These are phyloP conservation scores for Primulina tabacum DNA, from an alignment of 257 asterid genomes.

Conservation along the genomic window DNA sequence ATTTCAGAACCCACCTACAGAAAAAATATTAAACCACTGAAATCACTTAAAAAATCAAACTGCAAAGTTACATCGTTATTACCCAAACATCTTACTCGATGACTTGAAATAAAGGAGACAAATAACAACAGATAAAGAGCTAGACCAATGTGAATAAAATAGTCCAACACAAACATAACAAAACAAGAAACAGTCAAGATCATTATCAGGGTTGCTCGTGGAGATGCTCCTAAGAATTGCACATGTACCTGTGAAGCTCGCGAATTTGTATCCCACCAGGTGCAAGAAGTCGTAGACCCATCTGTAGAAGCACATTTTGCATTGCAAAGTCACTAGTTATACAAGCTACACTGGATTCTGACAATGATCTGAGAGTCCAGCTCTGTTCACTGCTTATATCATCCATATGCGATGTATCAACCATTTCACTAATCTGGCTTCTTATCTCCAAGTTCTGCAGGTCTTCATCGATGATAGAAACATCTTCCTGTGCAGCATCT, in stretches of 20 bases:
- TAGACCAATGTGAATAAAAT: background rate
- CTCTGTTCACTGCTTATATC: constrained; percentile 90
- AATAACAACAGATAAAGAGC: background rate
- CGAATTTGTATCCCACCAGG: constrained; percentile 99
- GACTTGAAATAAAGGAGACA: constrained; percentile 4
- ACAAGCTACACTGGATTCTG: constrained; percentile 94
- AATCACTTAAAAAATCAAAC: background rate
- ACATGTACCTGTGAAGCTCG: constrained; percentile 75
- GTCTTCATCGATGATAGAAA: constrained; percentile 37
- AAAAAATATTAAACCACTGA: background rate
- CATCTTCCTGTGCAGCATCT: constrained; percentile 26
- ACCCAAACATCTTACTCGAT: background rate
- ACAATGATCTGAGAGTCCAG: constrained; percentile 82
- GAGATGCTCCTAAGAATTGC: background rate
- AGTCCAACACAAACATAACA: too few species aligned
- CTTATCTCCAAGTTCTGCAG: constrained; percentile 36
- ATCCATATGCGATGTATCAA: constrained; percentile 45
- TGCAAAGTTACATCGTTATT: background rate
- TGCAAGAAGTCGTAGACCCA: constrained; percentile 90
- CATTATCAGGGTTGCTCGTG: background rate
- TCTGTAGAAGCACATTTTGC: constrained; percentile 98
- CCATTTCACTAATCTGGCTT: constrained; percentile 45
- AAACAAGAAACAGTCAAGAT: background rate
- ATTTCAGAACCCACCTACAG: constrained; percentile 90
- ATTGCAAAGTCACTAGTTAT: constrained; percentile 88